Evolutionary conservation across 768 basidiomycete genomes (phyloP), one percentile per base, ranked within the genome.

Genomic region (Termitomyces sp.): DNA sequence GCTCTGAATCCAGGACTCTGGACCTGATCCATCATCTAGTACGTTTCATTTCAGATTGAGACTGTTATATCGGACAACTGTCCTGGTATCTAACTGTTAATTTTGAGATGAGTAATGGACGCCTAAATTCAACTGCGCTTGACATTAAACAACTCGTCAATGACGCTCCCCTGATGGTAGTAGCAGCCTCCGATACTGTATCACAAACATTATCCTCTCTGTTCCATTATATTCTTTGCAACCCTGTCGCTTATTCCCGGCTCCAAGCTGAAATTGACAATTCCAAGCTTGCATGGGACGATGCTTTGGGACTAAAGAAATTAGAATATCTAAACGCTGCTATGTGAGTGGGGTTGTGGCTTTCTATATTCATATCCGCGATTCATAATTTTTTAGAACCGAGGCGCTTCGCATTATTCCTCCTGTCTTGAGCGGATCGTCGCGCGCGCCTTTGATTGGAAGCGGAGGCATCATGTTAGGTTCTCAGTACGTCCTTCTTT

Each of bases 401-500:
- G 75, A 78, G 56, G 63, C 71, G 9, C 67, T 77, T 16, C 73
- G 75, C 4, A 60, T 77, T n/a, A 62, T 70, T 43, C 77, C 77
- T 5, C 69, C 75, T 12, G 65, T 77, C 7, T 67, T 67, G 12
- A 71, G 70, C 32, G 67, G 69, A 14, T 67, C 72, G 22, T 70
- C 72, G 20, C 72, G 75, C 7, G 68, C 72, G 46, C 54, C 54
- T 27, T 55, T 55, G 14, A 43, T 53, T 8, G 53, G 53, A 16
- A 43, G 53, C 22, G 53, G 53, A 16, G 42, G 53, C 5, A 27
- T 46, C 22, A 37, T 3, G 13, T 24, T 72, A 24, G 72, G 69
- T 40, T 26, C 54, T 13, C 63, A 59, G 70, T 68, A 55, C 26
- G 65, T 10, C 18, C 12, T 32, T 22, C 8, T 50, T 64, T 56